These are phyloP conservation scores for Thalassiosira profunda DNA, from an alignment of 108 stramenopile species.

Conservation along the genomic window DNA sequence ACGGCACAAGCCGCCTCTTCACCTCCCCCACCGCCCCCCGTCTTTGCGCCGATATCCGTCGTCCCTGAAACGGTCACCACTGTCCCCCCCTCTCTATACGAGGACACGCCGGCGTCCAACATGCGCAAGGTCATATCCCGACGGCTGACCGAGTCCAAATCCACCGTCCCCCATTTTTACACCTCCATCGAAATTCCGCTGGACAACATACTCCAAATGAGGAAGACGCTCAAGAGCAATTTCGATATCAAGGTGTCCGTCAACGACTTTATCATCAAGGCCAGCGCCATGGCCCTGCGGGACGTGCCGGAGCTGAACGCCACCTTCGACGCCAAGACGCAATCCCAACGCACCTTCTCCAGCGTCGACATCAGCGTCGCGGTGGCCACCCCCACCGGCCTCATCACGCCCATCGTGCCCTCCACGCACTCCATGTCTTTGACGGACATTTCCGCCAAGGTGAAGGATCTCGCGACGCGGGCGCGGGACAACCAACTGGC, in stretches of 20 bases:
- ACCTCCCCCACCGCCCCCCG: constrained; percentile 38
- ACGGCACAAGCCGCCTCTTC: constrained; percentile 48
- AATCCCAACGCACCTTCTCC: constrained; percentile 58
- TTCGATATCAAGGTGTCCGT: constrained; percentile 91
- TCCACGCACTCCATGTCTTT: constrained; percentile 85
- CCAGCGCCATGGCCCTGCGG: constrained; percentile 95
- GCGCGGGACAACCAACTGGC: constrained; percentile 87
- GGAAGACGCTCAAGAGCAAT: constrained; percentile 78
- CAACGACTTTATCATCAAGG: constrained; percentile 98
- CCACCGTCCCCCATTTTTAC: constrained; percentile 98
- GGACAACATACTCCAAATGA: constrained; percentile 87
- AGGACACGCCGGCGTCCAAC: constrained; percentile 57
- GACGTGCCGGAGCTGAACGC: constrained; percentile 97
- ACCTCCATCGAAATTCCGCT: constrained; percentile 89
- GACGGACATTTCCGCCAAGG: constrained; percentile 81
- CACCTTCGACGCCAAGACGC: constrained; percentile 50
- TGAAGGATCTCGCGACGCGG: constrained; percentile 88
- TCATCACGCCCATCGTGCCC: constrained; percentile 96
- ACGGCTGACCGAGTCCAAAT: constrained; percentile 96
- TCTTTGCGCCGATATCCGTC: constrained; percentile 45
- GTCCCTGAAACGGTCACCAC: constrained; percentile 57
- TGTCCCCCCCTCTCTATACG: constrained; percentile 38
- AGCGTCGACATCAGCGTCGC: constrained; percentile 97
- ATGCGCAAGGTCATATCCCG: constrained; percentile 97
- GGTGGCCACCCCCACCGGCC: constrained; percentile 96